Base-by-base conservation (phyloP, 2,329 filamentous ascomycete species). In the Alternaria atra region DNA sequence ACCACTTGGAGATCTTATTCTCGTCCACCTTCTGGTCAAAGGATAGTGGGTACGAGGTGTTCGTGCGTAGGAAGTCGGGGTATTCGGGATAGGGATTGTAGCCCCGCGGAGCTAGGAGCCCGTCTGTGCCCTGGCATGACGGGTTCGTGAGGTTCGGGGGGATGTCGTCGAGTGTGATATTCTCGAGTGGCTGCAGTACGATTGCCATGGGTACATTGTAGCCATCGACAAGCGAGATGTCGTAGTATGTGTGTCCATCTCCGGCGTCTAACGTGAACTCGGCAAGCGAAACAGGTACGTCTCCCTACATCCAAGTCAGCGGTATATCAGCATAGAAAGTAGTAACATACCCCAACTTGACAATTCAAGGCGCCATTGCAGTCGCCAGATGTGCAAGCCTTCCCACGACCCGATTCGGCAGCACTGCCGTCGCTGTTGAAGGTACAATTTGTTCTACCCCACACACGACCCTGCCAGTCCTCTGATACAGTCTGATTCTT, bases 401-500 rank as follows among this genome's bases (percentile, higher is more conserved):
- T 79, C 8, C 84, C 82, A n/a, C 77, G 73, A 30, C 80, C 77
- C 60, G 80, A 81, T 23, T 79, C 78, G 20, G 84, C 79, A n/a
- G 78, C 82, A 52, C 84, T 87, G 1, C 89, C 90, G 48, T 88
- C 84, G 15, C 82, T 82, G 68, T 89, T 87, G 76, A 93, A 92
- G 39, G 86, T 91, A 80, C 92, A 96, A 74, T 95, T 95, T 17
- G 92, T 94, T 55, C 92, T 84, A 12, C 89, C 92, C 92, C 92
- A 95, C 29, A 95, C 83, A 55, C 92, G 87, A 9, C 92, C 92
- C 74, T 91, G 89, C 92, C 92, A 96, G 67, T 92, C 87, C 51
- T 85, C 82, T 10, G 88, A 86, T 25, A 95, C 91, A 54, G 84
- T 87, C 61, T 93, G 81, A 42, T 85, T 84, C 62, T 79, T 86